phyloP scores from a whole-genome alignment of 2,329 filamentous ascomycete genomes.

The Mycosphaerella sp. region DNA sequence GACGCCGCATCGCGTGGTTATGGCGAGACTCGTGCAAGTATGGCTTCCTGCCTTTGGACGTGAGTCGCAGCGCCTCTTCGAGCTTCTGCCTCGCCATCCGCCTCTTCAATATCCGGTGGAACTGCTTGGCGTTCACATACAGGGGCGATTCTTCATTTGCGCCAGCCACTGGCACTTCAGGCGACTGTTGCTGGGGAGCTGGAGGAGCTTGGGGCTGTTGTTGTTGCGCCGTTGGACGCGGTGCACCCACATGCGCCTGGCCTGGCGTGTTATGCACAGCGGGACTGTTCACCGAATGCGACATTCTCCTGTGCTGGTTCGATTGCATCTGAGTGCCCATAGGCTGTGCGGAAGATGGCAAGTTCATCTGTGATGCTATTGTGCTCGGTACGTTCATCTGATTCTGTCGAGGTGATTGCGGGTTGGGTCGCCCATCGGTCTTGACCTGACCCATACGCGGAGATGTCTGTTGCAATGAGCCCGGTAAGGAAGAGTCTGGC shows the following conservation, averaged over 20 bases:
- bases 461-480: slow-evolving; percentile 60
- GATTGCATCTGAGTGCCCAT: slow-evolving; percentile 40
- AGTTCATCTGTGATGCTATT: slow-evolving; percentile 43
- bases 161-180: slow-evolving; percentile 62
- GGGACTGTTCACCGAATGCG: slow-evolving; percentile 68
- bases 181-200: slow-evolving; percentile 56
- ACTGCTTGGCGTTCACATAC: slow-evolving; percentile 98
- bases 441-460: slow-evolving; percentile 69
- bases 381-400: slow-evolving; percentile 46
- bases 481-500: slow-evolving; percentile 57
- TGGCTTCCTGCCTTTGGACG: slow-evolving; percentile 91
- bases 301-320: slow-evolving; percentile 59
- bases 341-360: slow-evolving; percentile 49
- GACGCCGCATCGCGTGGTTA: slow-evolving; percentile 95
- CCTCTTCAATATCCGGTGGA: slow-evolving; percentile 92
- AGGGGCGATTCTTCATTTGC: slow-evolving; percentile 83
- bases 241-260: slow-evolving; percentile 48
- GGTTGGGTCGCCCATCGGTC: slow-evolving; percentile 53
- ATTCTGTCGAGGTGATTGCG: slow-evolving; percentile 68
- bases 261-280: slow-evolving; percentile 34
- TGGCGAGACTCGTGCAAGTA: slow-evolving; percentile 97
- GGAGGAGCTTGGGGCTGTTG: slow-evolving; percentile 48
- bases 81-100: slow-evolving; percentile 87
- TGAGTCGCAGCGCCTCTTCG: slow-evolving; percentile 85
- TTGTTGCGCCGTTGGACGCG: slow-evolving; percentile 64